Conservation (phyloP, 1,139 yeast genomes). For the Candida frijolesensis region DNA sequence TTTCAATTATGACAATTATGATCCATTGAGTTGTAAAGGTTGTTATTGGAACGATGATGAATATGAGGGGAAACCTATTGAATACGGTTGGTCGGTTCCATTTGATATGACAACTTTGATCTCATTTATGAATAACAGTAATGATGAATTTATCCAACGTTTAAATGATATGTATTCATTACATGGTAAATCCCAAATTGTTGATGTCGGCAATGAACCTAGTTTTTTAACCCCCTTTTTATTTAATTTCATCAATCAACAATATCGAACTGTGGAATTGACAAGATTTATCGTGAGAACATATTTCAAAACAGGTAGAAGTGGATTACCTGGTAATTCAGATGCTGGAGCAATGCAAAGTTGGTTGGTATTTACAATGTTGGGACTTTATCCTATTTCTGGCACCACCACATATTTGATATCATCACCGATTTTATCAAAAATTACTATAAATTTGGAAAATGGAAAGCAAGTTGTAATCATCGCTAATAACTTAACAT, state of each 20-base stretch:
- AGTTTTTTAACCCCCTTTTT: conserved; percentile 36
- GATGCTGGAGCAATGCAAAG: conserved; percentile 46
- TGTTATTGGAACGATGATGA: conserved; percentile 57
- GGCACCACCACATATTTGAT: conserved; percentile 40
- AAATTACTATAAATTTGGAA: conserved; percentile 25
- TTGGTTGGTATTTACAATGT: conserved; percentile 36
- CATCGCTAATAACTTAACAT: conserved; percentile 26
- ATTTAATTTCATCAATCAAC: conserved; percentile 30
- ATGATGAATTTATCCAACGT: conserved; percentile 28
- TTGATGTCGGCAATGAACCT: conserved; percentile 39
- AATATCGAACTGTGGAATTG: conserved; percentile 33
- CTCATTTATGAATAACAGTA: conserved; percentile 16
- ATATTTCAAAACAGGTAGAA: conserved; percentile 23
- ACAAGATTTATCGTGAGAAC: conserved; percentile 30
- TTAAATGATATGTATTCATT: conserved; percentile 40
- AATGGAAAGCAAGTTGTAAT: conserved; percentile 29
- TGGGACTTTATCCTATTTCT: conserved; percentile 40
- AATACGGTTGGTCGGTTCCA: conserved; percentile 50
- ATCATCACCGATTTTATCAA: conserved; percentile 34
- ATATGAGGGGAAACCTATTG: conserved; percentile 63
- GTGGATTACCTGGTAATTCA: conserved; percentile 39
- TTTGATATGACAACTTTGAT: conserved; percentile 33
- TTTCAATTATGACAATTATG: conserved; percentile 25
- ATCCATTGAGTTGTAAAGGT: conserved; percentile 31
- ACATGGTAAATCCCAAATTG: conserved; percentile 26